These are phyloP conservation scores for Xylaria sp. DNA, from an alignment of 495 filamentous ascomycete species.

Conservation along the genomic window DNA sequence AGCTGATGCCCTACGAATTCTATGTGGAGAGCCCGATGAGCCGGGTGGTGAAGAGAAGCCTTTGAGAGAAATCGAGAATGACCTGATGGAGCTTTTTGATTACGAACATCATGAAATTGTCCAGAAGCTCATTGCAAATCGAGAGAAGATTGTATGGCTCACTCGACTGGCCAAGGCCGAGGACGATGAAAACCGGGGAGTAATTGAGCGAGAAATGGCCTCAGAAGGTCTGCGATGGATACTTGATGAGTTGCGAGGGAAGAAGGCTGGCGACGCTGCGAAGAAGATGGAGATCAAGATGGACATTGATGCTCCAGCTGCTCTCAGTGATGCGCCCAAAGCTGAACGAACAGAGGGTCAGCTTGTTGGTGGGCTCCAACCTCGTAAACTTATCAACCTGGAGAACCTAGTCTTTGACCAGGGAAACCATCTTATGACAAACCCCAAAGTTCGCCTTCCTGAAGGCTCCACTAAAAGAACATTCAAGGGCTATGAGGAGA, in stretches of 20 bases:
- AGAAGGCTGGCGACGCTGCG: conserved; percentile 58
- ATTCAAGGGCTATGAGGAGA: conserved; percentile 98
- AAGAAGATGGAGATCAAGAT: conserved; percentile 89
- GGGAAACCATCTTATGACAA: conserved; percentile 98
- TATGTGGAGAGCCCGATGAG: conserved; percentile 78
- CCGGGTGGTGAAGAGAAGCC: conserved; percentile 74
- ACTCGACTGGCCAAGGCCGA: conserved; percentile 88
- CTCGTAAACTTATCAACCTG: conserved; percentile 84
- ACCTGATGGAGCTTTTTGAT: conserved; percentile 96
- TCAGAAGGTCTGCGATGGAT: conserved; percentile 86
- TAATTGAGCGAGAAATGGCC: conserved; percentile 87
- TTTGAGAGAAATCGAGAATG: conserved; percentile 94
- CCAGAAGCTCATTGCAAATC: conserved; percentile 88
- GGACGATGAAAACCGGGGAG: conserved; percentile 74
- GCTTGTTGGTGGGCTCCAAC: conserved; percentile 85
- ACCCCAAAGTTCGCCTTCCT: conserved; percentile 92
- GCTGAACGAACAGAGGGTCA: conserved; percentile 63
- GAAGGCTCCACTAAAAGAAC: conserved; percentile 93
- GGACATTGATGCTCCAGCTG: conserved; percentile 84
- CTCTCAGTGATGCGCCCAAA: conserved; percentile 54
- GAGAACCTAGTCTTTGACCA: conserved; percentile 98
- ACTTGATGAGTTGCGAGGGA: conserved; percentile 78
- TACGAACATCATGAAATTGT: conserved; percentile 96
- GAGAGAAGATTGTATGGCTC: conserved; percentile 92
- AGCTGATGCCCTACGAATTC: conserved; percentile 75